Evolutionary conservation across 352 stramenopile genomes (phyloP).

Genomic region (Globisporangium carolinianum): DNA sequence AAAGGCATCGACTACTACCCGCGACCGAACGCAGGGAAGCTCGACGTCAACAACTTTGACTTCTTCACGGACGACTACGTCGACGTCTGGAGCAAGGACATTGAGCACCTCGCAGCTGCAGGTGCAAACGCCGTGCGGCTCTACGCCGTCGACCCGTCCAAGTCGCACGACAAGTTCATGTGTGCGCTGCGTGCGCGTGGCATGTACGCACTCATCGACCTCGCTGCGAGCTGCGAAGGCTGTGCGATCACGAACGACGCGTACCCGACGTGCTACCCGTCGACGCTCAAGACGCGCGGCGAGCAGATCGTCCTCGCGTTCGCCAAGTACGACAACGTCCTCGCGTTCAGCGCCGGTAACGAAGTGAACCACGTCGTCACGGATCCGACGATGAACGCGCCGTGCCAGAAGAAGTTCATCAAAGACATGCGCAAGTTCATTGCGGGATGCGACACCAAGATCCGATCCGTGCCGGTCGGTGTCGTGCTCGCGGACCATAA

Average conservation of each 20-base stretch:
- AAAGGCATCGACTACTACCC: constrained; percentile 87
- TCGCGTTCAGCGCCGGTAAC: constrained; percentile 77
- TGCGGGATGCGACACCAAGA: constrained; percentile 25
- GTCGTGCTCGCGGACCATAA: constrained; percentile 60
- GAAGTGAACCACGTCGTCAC: constrained; percentile 70
- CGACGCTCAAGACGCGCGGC: constrained; percentile 55
- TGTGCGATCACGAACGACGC: constrained; percentile 48
- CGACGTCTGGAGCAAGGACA: constrained; percentile 59
- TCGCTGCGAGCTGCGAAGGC: constrained; percentile 38
- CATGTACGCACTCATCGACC: constrained; percentile 74
- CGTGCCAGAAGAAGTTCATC: constrained; percentile 89
- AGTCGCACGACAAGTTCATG: constrained; percentile 87
- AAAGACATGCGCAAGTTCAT: constrained; percentile 77
- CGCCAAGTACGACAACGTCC: constrained; percentile 79
- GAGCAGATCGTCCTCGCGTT: constrained; percentile 77
- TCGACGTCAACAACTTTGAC: constrained; percentile 71
- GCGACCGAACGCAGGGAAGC: constrained; percentile 65
- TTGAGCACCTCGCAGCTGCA: constrained; percentile 47
- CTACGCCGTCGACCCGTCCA: constrained; percentile 76
- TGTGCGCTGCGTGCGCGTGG: constrained; percentile 59
- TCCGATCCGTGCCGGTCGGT: constrained; percentile 76
- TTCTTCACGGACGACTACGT: constrained; percentile 79
- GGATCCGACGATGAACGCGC: constrained; percentile 39
- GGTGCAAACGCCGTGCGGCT: constrained; percentile 76
- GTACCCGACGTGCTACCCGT: constrained; percentile 50